Percentiles rank a stretch among this genome's conserved stretches.
These are phyloP conservation scores for Hypomontagnella submonticulosa DNA, from an alignment of 495 filamentous ascomycete genomes.

Conservation along the genomic window DNA sequence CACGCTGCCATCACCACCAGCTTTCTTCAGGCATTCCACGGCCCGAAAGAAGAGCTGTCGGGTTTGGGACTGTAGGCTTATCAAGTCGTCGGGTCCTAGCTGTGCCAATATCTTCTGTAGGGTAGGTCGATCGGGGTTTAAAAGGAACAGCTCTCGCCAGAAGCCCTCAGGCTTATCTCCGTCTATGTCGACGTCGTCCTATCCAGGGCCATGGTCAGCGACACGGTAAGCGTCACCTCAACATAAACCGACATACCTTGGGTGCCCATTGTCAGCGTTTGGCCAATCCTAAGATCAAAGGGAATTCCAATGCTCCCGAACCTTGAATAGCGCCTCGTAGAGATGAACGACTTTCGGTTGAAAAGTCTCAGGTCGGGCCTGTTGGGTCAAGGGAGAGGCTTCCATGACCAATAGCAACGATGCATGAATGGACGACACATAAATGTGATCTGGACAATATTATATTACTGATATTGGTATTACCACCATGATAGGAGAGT, in stretches of 20 bases:
- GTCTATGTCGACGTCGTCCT: slow-evolving; percentile 67
- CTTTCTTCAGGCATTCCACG: slow-evolving; percentile 73
- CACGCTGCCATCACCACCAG: slow-evolving; percentile 66
- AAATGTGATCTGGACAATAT: not conserved
- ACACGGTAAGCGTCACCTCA: slow-evolving; percentile 10
- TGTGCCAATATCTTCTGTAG: slow-evolving; percentile 73
- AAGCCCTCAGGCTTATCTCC: slow-evolving; percentile 83
- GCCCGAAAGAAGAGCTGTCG: slow-evolving; percentile 80
- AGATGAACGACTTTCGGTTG: slow-evolving; percentile 92
- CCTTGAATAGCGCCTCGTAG: slow-evolving; percentile 88
- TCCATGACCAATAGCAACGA: slow-evolving; percentile 68
- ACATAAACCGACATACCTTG: slow-evolving; percentile 42
- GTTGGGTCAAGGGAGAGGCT: slow-evolving; percentile 91
- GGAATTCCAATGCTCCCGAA: slow-evolving; percentile 54
- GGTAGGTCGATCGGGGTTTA: slow-evolving; percentile 76
- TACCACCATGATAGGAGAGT: not conserved
- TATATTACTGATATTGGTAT: slow-evolving; percentile 6
- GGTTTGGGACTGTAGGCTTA: slow-evolving; percentile 79
- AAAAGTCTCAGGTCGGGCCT: slow-evolving; percentile 88
- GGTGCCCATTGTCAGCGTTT: slow-evolving; percentile 43
- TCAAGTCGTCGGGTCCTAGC: slow-evolving; percentile 76
- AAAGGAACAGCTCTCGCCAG: slow-evolving; percentile 95
- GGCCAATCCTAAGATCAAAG: slow-evolving; percentile 28
- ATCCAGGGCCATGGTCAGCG: slow-evolving; percentile 19
- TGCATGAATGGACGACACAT: slow-evolving; percentile 21